These are phyloP conservation scores for Neofusicoccum kwambonambiense DNA, from an alignment of 2,329 filamentous ascomycete genomes.

Conservation along the genomic window DNA sequence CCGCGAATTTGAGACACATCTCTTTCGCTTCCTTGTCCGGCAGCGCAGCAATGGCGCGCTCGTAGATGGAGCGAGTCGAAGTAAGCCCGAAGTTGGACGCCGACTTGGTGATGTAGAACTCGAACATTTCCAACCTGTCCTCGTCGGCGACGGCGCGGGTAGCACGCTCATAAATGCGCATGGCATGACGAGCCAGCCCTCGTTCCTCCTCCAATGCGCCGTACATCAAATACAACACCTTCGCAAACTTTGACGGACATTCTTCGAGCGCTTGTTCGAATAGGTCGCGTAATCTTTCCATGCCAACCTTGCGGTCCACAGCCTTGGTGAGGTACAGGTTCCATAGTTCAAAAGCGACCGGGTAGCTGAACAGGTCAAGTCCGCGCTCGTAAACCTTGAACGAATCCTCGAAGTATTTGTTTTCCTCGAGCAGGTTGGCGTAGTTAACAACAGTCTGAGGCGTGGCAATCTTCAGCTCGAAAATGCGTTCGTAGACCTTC, in stretches of 20 bases:
- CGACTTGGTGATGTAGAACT: conserved; percentile 98
- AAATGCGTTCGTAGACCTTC: conserved; percentile 95
- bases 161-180: conserved; percentile 98
- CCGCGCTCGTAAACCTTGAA: conserved; percentile 98
- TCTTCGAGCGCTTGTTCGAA: conserved; percentile 97
- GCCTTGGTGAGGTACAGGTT: conserved; percentile 97
- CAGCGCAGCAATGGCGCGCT: conserved; percentile 88
- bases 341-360: conserved; percentile 97
- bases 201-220: conserved; percentile 95
- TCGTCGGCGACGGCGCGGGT: conserved; percentile 93
- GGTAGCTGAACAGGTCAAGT: conserved; percentile 96
- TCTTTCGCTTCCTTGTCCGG: conserved; percentile 90
- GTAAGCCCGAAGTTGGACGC: conserved; percentile 96
- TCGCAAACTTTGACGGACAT: conserved; percentile 93
- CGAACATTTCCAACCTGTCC: conserved; percentile 95
- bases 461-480: conserved; percentile 95
- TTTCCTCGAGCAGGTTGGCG: conserved; percentile 89
- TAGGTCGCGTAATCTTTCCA: conserved; percentile 88
- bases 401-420: conserved; percentile 93
- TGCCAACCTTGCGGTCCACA: conserved; percentile 91
- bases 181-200: conserved; percentile 89
- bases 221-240: conserved; percentile 96
- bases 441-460: conserved; percentile 99
- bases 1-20: conserved; percentile 98
- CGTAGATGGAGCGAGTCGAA: conserved; percentile 92